Conservation (phyloP, 257 asterid species). For the Solanum chmielewskii region DNA sequence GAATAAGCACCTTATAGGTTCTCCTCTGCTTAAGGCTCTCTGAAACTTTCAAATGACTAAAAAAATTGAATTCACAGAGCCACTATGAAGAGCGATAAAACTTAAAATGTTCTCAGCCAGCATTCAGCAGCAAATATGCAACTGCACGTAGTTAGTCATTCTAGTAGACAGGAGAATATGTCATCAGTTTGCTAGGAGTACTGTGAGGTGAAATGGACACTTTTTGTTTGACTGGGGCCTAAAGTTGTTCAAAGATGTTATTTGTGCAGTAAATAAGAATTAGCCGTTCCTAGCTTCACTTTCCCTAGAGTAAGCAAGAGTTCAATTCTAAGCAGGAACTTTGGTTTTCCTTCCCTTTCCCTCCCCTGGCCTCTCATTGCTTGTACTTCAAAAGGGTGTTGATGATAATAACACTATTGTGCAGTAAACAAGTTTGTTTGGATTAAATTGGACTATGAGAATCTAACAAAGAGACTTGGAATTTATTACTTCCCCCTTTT, state of each 20-base stretch:
- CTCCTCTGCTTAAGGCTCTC: background rate
- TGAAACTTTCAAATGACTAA: background rate
- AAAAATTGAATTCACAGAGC: background rate
- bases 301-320: background rate
- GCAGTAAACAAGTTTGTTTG: background rate
- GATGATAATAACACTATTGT: background rate
- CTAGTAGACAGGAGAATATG: background rate
- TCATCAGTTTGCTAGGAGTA: background rate
- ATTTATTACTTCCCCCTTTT: background rate
- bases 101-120: background rate
- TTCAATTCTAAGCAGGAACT: background rate
- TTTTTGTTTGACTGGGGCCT: background rate
- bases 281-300: background rate
- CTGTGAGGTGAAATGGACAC: background rate
- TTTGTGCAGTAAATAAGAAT: background rate
- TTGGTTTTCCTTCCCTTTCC: background rate
- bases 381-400: background rate
- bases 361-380: background rate
- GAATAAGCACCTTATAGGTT: background rate
- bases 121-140: background rate
- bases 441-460: background rate
- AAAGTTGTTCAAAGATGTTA: background rate
- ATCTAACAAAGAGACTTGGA: background rate
- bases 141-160: background rate
- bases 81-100: background rate